Base-by-base conservation (phyloP, 768 basidiomycete genomes). In the Pleurotus tuber-regium region DNA sequence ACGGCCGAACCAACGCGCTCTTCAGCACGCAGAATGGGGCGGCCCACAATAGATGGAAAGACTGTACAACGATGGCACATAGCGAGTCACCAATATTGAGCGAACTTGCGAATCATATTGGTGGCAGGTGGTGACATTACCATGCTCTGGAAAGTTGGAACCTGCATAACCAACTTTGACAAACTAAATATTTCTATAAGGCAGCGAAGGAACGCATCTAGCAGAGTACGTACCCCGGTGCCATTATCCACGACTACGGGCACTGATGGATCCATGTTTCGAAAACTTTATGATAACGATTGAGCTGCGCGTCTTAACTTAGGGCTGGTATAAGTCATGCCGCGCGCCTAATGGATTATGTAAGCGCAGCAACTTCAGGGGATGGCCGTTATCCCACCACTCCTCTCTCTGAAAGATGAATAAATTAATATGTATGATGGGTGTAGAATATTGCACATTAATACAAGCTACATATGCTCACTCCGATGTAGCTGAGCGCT, bases 11-110 rank as follows among this genome's bases (percentile, higher is more conserved):
- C 89, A 26, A 94, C 84, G 51, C 96, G 89, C 71, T 98, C 96
- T 70, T 98, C 96, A 6, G 96, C 96, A 54, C 96, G 92, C 55
- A 98, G 76, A 66, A 99, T 99, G 25, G 96, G 96, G 16, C 96
- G 87, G 14, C 97, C 97, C 59, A 99, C 84, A 64, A 99, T 86
- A 33, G 97, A 98, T 2, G 96, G 92, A 66, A 98, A 99, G 52
- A 97, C 93, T 95, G 60, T 19, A 52, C 33, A 53, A 10, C 21
- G 24, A 36, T 40, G 29, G 35, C 11, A 33, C 23, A 19, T 26
- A 18, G 24, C 18, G 53, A 31, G 51, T 23, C 11, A 31, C 48
- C 21, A 21, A 6, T 30, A 40, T 21, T 21, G 21, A 1, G n/a
- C 35, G 14, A 14, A n/a, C n/a, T 19, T 4, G 25, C 41, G 48